phyloP scores from a whole-genome alignment of 1,284 basidiomycete species.

The Malassezia globosa region DNA sequence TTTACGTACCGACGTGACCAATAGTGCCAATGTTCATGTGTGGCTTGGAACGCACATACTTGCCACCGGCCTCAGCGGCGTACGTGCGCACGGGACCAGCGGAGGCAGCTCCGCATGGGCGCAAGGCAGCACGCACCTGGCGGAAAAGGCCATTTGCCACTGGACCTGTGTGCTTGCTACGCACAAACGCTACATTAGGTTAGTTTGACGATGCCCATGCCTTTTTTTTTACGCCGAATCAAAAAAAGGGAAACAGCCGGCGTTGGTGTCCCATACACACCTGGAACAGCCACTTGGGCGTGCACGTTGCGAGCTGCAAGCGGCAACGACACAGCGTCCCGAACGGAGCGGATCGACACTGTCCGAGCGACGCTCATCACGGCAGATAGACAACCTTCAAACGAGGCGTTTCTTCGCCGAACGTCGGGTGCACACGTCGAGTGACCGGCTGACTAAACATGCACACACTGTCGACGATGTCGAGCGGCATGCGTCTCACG shows the following conservation, averaged over 20 bases:
- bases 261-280: too few relatives aligned
- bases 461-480: background rate
- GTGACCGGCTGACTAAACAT: slow-evolving; percentile 11
- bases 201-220: too few relatives aligned
- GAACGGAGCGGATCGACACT: slow-evolving; percentile 9
- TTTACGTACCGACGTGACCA: slow-evolving; percentile 45
- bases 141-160: slow-evolving; percentile 3
- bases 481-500: too few relatives aligned
- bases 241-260: background rate
- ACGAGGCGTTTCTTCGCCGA: background rate
- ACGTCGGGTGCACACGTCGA: background rate
- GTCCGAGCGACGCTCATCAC: slow-evolving; percentile 15
- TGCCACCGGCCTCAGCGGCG: slow-evolving; percentile 56
- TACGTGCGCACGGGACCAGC: slow-evolving; percentile 45
- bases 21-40: slow-evolving; percentile 64
- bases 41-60: slow-evolving; percentile 74
- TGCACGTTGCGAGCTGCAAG: background rate
- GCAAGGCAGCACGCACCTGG: background rate
- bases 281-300: slow-evolving; percentile 1
- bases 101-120: background rate
- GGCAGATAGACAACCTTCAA: background rate
- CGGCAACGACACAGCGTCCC: slow-evolving; percentile 6
- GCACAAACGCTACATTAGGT: slow-evolving; percentile 2
- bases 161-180: slow-evolving; percentile 6
- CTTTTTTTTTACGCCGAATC: too few relatives aligned